Evolutionary conservation across 73 alveolate genomes (phyloP), one percentile per base, ranked within the genome.

Genomic region (Loxodes magnus): DNA sequence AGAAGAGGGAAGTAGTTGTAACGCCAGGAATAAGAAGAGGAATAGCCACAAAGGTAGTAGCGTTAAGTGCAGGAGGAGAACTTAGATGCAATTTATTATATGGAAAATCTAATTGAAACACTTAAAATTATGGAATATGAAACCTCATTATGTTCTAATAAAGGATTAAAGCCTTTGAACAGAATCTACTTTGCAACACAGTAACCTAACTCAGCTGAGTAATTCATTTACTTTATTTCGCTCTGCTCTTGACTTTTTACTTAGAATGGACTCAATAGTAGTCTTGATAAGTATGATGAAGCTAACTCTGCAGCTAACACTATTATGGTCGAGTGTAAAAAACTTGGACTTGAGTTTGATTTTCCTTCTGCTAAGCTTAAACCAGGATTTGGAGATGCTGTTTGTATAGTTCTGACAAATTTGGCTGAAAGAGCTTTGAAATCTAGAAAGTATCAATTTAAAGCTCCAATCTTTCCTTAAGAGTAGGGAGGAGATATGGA

Each of bases 211-310:
- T 44, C 69, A 1, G 37, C 72, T 35, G 90, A 75, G 39, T 64
- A 75, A 41, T 69, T 68, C 55, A 67, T 64, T 37, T 61, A 75
- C 58, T 75, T 75, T 51, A 74, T 72, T 19, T 26, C 60, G 17
- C 48, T 75, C 56, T 73, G 58, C 43, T 51, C 74, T 4, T 71
- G 71, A 52, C 74, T 71, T 16, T 64, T 71, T 17, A 4, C 39
- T 2, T 5, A 64, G 16, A 71, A 71, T 56, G 72, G 72, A 35
- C 69, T 61, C 4, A 22, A 43, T 20, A 73, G 64, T 10, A 66
- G 79, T 27, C 64, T 73, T 69, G 66, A 73, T 51, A 73, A 73
- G 38, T 73, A 73, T 37, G 80, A 66, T 44, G 87, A 73, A 52
- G 80, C 87, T 12, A 51, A 55, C 49, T 56, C 87, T 2, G 79